Percentiles rank a stretch among this genome's conserved stretches.
Conservation (phyloP, 441 rosid genomes). For the Populus hybrid region DNA sequence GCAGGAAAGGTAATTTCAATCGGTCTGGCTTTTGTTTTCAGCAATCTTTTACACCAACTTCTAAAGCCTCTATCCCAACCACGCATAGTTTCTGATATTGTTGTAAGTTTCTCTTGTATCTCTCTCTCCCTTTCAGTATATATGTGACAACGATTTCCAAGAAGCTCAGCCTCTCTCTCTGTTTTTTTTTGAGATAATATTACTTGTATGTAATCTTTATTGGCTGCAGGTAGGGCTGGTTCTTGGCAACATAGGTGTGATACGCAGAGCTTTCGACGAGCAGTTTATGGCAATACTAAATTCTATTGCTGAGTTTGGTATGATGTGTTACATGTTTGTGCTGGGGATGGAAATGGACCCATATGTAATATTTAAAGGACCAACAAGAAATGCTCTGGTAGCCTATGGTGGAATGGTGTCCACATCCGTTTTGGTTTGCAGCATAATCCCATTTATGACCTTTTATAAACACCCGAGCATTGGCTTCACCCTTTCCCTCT, state of each 20-base stretch:
- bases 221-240: slow-evolving; percentile 62
- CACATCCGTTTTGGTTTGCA: slow-evolving; percentile 47
- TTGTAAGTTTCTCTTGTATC: slow-evolving; percentile 38
- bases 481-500: slow-evolving; percentile 49
- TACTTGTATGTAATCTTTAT: background rate
- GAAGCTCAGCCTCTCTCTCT: background rate
- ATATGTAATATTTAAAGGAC: slow-evolving; percentile 54
- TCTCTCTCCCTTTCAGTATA: background rate
- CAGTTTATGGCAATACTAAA: slow-evolving; percentile 43
- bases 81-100: slow-evolving; percentile 69
- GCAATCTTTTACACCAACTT: slow-evolving; percentile 59
- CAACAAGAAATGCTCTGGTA: slow-evolving; percentile 63
- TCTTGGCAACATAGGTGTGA: slow-evolving; percentile 46
- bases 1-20: slow-evolving; percentile 48
- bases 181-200: background rate
- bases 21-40: slow-evolving; percentile 36
- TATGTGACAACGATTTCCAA: background rate
- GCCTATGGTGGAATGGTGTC: slow-evolving; percentile 79
- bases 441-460: slow-evolving; percentile 52
- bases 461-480: slow-evolving; percentile 26
- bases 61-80: slow-evolving; percentile 73
- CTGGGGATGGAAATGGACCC: slow-evolving; percentile 92
- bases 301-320: slow-evolving; percentile 64
- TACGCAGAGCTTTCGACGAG: slow-evolving; percentile 35
- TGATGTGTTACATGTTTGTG: slow-evolving; percentile 83